These are phyloP conservation scores for Pseudozyma sp. DNA, from an alignment of 1,284 basidiomycete genomes.

Conservation along the genomic window DNA sequence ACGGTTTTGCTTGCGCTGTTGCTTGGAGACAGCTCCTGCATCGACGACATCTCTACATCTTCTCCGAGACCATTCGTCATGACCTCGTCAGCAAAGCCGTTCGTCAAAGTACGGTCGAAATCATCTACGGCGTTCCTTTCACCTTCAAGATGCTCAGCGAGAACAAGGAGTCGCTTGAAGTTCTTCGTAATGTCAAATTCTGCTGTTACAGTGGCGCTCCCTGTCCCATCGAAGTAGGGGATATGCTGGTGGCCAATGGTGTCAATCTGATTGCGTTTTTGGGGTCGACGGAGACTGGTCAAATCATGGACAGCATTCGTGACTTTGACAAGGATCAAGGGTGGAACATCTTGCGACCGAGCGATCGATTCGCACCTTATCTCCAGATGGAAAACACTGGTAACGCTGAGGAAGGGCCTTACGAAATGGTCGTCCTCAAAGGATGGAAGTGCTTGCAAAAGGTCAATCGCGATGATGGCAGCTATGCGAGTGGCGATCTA, in stretches of 20 bases:
- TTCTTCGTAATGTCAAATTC: slow-evolving; percentile 72
- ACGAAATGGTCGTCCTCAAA: slow-evolving; percentile 74
- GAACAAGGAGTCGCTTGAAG: slow-evolving; percentile 72
- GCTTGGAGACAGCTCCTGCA: slow-evolving; percentile 34
- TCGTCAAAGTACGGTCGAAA: slow-evolving; percentile 12
- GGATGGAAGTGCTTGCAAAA: slow-evolving; percentile 74
- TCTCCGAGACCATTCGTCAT: slow-evolving; percentile 27
- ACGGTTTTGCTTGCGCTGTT: slow-evolving; percentile 37
- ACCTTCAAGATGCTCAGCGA: slow-evolving; percentile 73
- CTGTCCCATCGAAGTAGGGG: slow-evolving; percentile 73
- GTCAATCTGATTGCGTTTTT: slow-evolving; percentile 75
- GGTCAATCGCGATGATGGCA: slow-evolving; percentile 74
- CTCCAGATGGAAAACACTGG: slow-evolving; percentile 40
- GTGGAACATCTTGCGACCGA: slow-evolving; percentile 75
- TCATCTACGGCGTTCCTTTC: slow-evolving; percentile 70
- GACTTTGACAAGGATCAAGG: slow-evolving; percentile 74
- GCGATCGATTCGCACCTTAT: slow-evolving; percentile 19
- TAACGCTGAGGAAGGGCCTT: slow-evolving; percentile 60
- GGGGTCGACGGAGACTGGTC: slow-evolving; percentile 68
- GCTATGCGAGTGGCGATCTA: slow-evolving; percentile 76
- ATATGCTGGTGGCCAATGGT: slow-evolving; percentile 73
- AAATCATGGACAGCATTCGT: slow-evolving; percentile 72
- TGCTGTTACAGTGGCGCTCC: slow-evolving; percentile 72
- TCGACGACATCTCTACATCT: slow-evolving; percentile 29
- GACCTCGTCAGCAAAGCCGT: slow-evolving; percentile 21